Evolutionary conservation across 108 stramenopile genomes (phyloP).

Genomic region (Fistulifera solaris): DNA sequence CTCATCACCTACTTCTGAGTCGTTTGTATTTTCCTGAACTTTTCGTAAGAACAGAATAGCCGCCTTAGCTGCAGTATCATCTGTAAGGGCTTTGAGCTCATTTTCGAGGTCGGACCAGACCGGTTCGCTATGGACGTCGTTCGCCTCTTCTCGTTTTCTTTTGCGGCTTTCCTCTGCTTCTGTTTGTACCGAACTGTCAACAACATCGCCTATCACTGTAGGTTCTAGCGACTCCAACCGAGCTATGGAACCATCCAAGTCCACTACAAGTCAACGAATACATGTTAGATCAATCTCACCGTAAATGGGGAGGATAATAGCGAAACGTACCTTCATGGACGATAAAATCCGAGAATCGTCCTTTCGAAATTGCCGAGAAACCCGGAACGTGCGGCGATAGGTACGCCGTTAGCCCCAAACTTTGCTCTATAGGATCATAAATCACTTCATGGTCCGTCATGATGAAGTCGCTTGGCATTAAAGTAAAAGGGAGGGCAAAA

Average conservation of each 20-base stretch:
- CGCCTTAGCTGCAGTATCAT: slow-evolving; percentile 11
- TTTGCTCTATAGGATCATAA: slow-evolving; percentile 40
- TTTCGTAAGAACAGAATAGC: slow-evolving; percentile 20
- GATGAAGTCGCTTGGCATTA: too few relatives aligned
- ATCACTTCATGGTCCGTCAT: background rate
- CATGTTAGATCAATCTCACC: background rate
- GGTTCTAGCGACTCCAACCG: slow-evolving; percentile 37
- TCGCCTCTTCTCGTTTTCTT: background rate
- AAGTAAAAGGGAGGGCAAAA: too few relatives aligned
- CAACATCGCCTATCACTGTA: background rate
- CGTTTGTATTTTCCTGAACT: slow-evolving; percentile 5
- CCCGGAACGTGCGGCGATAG: slow-evolving; percentile 29
- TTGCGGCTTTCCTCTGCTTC: slow-evolving; percentile 10
- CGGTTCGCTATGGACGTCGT: slow-evolving; percentile 11
- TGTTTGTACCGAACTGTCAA: background rate
- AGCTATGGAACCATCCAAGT: slow-evolving; percentile 55
- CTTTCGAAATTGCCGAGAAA: slow-evolving; percentile 72
- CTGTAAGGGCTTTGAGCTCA: slow-evolving; percentile 12
- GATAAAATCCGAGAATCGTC: slow-evolving; percentile 77
- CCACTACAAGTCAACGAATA: slow-evolving; percentile 11
- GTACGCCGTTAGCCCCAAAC: slow-evolving; percentile 53
- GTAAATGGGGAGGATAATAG: background rate
- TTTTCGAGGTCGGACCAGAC: slow-evolving; percentile 17
- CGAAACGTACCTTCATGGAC: slow-evolving; percentile 57
- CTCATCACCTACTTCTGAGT: background rate